These are phyloP conservation scores for Yamadazyma spencermartinsiae DNA, from an alignment of 1,139 yeast genomes.

Conservation along the genomic window DNA sequence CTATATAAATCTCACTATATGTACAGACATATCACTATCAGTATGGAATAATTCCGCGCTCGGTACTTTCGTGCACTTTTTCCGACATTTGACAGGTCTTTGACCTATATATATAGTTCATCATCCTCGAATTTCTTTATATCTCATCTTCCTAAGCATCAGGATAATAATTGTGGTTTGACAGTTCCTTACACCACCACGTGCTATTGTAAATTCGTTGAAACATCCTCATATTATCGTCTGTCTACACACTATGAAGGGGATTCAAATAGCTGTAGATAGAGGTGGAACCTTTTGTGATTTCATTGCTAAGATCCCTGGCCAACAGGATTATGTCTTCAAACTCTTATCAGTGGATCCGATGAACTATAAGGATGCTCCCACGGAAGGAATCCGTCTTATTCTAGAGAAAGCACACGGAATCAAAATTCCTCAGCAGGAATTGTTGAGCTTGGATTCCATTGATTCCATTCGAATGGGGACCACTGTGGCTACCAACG, in stretches of 20 bases:
- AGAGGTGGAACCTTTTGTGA: conserved; percentile 92
- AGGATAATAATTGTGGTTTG: too few relatives aligned
- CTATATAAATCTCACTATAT: too few relatives aligned
- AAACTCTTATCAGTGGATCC: conserved; percentile 88
- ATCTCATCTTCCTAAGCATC: too few relatives aligned
- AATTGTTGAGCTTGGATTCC: conserved; percentile 29
- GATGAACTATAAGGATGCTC: conserved; percentile 81
- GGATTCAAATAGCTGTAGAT: conserved; percentile 34
- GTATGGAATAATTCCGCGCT: too few relatives aligned
- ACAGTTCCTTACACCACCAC: too few relatives aligned
- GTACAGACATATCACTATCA: too few relatives aligned
- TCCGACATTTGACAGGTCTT: too few relatives aligned
- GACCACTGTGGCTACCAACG: conserved; percentile 44
- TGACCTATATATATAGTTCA: too few relatives aligned
- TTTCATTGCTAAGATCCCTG: conserved; percentile 56
- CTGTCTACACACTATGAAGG: neutral
- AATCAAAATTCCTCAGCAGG: conserved; percentile 44
- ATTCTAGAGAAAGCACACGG: conserved; percentile 62
- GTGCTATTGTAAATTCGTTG: neutral
- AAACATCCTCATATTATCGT: neutral
- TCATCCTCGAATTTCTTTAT: too few relatives aligned
- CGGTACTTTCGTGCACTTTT: too few relatives aligned
- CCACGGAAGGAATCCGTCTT: conserved; percentile 85
- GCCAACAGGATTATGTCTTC: conserved; percentile 39
- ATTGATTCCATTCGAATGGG: conserved; percentile 41